Percentiles rank a stretch among this genome's conserved stretches.
These are phyloP conservation scores for Collariella sp. DNA, from an alignment of 495 filamentous ascomycete species.

Conservation along the genomic window DNA sequence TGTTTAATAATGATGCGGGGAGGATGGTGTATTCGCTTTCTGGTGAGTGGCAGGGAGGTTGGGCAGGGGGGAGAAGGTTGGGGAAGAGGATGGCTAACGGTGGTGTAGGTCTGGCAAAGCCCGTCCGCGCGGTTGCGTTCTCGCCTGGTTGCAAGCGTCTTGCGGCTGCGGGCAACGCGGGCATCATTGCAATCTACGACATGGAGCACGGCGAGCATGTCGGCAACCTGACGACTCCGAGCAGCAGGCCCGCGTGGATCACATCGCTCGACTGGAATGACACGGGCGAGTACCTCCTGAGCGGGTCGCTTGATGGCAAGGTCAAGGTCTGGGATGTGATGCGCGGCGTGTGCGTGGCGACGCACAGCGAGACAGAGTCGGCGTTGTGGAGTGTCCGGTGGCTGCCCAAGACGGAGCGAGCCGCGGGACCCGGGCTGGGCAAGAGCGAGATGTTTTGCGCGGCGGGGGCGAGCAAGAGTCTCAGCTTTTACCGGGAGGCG, in stretches of 20 bases:
- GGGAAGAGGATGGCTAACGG: neutral
- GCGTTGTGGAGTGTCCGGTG: slow-evolving; percentile 81
- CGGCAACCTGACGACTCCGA: slow-evolving; percentile 59
- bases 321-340: slow-evolving; percentile 92
- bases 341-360: slow-evolving; percentile 74
- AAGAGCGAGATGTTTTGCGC: slow-evolving; percentile 81
- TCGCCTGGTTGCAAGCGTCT: slow-evolving; percentile 76
- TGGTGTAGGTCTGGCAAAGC: slow-evolving; percentile 67
- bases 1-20: slow-evolving; percentile 86
- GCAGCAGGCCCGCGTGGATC: slow-evolving; percentile 66
- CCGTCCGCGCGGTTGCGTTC: slow-evolving; percentile 76
- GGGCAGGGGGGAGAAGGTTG: neutral
- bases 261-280: slow-evolving; percentile 84
- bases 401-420: slow-evolving; percentile 60
- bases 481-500: slow-evolving; percentile 89
- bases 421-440: slow-evolving; percentile 35
- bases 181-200: slow-evolving; percentile 84
- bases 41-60: slow-evolving; percentile 45
- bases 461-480: slow-evolving; percentile 67
- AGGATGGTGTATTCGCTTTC: slow-evolving; percentile 78
- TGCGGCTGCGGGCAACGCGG: slow-evolving; percentile 86
- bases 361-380: slow-evolving; percentile 82
- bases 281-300: slow-evolving; percentile 88
- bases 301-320: slow-evolving; percentile 83
- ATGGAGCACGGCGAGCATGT: slow-evolving; percentile 87